Percentiles rank a stretch among this genome's conserved stretches.
phyloP scores from a whole-genome alignment of 495 filamentous ascomycete species.

The Aspergillus asperescens region DNA sequence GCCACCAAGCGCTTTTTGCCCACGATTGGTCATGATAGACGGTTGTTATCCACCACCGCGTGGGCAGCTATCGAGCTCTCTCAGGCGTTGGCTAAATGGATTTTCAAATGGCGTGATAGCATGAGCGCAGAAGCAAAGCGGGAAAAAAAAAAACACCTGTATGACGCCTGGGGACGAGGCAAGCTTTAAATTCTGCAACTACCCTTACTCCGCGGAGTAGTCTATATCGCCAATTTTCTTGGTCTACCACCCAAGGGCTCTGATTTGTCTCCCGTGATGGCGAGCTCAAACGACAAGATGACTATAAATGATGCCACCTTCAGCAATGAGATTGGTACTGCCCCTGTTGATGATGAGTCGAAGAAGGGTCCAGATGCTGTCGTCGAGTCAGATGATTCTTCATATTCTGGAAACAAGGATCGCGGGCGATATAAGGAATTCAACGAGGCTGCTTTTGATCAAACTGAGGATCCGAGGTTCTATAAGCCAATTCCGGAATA shows the following conservation, averaged over 20 bases:
- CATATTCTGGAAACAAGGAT: conserved; percentile 13
- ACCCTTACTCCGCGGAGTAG: neutral
- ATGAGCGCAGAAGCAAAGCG: neutral
- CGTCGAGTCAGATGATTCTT: conserved; percentile 25
- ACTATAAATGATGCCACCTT: conserved; percentile 13
- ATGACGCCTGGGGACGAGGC: neutral
- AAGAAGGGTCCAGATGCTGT: conserved; percentile 8
- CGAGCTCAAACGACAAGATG: conserved; percentile 13
- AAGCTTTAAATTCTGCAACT: conserved; percentile 2
- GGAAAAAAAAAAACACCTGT: neutral
- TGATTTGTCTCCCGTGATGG: neutral
- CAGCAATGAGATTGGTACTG: neutral
- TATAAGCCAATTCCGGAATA: conserved; percentile 59
- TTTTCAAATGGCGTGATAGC: conserved; percentile 16
- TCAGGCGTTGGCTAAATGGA: neutral
- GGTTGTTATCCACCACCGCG: neutral
- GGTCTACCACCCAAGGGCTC: neutral
- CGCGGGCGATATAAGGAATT: conserved; percentile 13
- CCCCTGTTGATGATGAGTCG: conserved; percentile 6
- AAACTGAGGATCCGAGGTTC: conserved; percentile 37
- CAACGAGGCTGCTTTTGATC: conserved; percentile 34
- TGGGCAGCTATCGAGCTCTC: neutral
- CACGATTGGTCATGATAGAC: conserved; percentile 10
- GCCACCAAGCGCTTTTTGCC: neutral
- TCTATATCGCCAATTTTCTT: neutral